A percentile compares a stretch with the other conserved stretches of the same genome.
Evolutionary conservation across 805 yeast species (phyloP).

Genomic region (Schizosaccharomyces octosporus): DNA sequence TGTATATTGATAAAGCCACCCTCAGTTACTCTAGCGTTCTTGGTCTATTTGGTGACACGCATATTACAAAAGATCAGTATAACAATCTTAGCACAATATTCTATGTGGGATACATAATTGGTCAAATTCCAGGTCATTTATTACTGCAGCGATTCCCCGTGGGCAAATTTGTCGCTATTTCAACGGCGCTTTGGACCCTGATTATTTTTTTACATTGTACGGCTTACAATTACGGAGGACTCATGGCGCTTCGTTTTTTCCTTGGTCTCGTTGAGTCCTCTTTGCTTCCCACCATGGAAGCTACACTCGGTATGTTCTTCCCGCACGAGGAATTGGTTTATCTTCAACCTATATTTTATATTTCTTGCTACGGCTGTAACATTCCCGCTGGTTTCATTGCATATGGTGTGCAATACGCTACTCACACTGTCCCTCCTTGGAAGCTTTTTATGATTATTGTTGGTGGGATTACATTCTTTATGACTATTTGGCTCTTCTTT

Average conservation of each 20-base stretch:
- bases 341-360: conserved; percentile 20
- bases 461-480: conserved; percentile 28
- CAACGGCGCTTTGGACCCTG: conserved; percentile 24
- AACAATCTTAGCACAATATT: conserved; percentile 22
- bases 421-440: conserved; percentile 20
- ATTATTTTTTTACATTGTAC: conserved; percentile 24
- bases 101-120: conserved; percentile 23
- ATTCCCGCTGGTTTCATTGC: conserved; percentile 29
- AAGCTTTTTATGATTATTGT: conserved; percentile 29
- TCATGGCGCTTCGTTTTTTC: conserved; percentile 22
- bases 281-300: conserved; percentile 27
- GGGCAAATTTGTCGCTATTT: conserved; percentile 17
- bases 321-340: conserved; percentile 20
- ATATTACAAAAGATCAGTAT: conserved; percentile 20
- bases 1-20: conserved; percentile 34
- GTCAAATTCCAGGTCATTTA: conserved; percentile 20
- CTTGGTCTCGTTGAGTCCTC: conserved; percentile 29
- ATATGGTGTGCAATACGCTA: conserved; percentile 25
- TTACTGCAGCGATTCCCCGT: conserved; percentile 22
- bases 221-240: conserved; percentile 20
- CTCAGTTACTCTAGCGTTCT: conserved; percentile 28
- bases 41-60: conserved; percentile 23
- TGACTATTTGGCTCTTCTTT: conserved; percentile 11
- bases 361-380: conserved; percentile 23
- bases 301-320: conserved; percentile 37